phyloP scores from a whole-genome alignment of 148 eudicot species.

The Vaccinium myrtillus region DNA sequence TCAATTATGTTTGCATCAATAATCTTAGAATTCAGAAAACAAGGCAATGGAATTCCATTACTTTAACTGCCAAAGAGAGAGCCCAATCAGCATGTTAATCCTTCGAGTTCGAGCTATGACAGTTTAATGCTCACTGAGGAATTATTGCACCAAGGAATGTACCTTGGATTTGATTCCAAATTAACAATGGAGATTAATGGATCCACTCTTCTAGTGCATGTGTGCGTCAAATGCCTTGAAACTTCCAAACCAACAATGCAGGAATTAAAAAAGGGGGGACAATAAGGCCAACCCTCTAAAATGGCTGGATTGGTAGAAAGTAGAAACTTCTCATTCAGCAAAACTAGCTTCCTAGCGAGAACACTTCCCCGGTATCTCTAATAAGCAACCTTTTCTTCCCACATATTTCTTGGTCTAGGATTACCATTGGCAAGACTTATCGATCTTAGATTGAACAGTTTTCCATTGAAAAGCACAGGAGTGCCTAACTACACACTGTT shows the following conservation, averaged over 20 bases:
- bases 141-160: not conserved
- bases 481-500: too few species aligned
- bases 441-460: not conserved
- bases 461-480: too few species aligned
- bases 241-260: not conserved
- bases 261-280: not conserved
- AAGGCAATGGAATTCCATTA: not conserved
- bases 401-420: not conserved
- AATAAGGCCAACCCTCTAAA: not conserved
- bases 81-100: not conserved
- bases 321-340: not conserved
- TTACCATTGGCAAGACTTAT: not conserved
- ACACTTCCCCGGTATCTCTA: not conserved
- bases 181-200: not conserved
- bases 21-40: not conserved
- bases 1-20: not conserved
- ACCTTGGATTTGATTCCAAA: not conserved
- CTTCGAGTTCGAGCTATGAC: not conserved
- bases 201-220: not conserved
- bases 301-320: not conserved
- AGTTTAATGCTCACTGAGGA: not conserved
- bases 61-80: not conserved
- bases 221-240: not conserved
- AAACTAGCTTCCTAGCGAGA: not conserved
- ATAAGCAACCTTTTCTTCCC: not conserved